A percentile compares a stretch with the other conserved stretches of the same genome.
Conservation (phyloP, 805 yeast genomes). For the Saccharomyces cerevisiae region DNA sequence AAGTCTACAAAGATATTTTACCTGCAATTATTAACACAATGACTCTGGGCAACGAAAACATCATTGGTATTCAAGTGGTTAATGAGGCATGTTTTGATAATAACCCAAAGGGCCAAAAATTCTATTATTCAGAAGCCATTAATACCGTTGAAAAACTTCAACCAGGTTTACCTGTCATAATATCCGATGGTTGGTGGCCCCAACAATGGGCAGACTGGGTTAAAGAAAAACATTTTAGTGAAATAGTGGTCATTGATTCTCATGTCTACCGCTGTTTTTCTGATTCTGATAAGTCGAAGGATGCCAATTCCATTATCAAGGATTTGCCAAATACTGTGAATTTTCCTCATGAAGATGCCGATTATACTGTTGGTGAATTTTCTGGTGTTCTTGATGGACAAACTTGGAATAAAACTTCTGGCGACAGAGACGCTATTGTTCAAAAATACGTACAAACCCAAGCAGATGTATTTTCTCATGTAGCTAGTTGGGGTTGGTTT, state of each 20-base stretch:
- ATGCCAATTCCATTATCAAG: conserved; percentile 53
- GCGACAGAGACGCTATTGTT: conserved; percentile 49
- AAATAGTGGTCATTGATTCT: conserved; percentile 70
- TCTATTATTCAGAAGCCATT: conserved; percentile 60
- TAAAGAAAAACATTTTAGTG: conserved; percentile 27
- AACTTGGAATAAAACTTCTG: conserved; percentile 53
- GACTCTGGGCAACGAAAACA: conserved; percentile 44
- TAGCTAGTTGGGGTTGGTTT: conserved; percentile 63
- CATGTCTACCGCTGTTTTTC: conserved; percentile 85
- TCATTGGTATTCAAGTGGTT: conserved; percentile 75
- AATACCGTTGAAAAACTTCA: conserved; percentile 51
- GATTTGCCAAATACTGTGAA: conserved; percentile 47
- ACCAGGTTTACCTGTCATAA: conserved; percentile 54
- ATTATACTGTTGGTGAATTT: conserved; percentile 80
- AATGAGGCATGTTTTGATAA: conserved; percentile 72
- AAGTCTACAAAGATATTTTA: conserved; percentile 42
- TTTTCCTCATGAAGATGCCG: conserved; percentile 43
- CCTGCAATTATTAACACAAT: conserved; percentile 58
- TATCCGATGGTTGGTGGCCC: conserved; percentile 94
- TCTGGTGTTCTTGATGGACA: conserved; percentile 76
- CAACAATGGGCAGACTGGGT: conserved; percentile 69
- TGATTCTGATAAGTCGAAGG: conserved; percentile 58
- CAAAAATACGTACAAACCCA: conserved; percentile 55
- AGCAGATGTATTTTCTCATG: conserved; percentile 36
- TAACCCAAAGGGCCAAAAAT: conserved; percentile 42